Percentiles rank a stretch among this genome's conserved stretches.
Conservation (phyloP, 495 filamentous ascomycete species). For the Aspergillus sclerotioniger region DNA sequence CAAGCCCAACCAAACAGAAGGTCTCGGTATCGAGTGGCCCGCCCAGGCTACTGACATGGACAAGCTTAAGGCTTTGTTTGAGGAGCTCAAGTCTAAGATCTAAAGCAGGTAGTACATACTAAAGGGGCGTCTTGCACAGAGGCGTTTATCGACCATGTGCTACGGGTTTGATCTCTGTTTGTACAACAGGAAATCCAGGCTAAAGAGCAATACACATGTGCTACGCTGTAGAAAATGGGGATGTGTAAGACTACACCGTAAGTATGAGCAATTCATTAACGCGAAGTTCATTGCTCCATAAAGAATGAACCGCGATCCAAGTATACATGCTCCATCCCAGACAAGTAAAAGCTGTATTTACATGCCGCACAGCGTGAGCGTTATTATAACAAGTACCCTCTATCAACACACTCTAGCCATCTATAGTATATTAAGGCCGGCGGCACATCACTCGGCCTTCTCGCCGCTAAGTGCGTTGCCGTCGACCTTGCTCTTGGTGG, state of each 20-base stretch:
- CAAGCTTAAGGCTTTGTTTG: conserved; percentile 71
- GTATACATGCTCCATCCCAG: not conserved
- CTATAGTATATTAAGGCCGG: not conserved
- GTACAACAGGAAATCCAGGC: too few species aligned
- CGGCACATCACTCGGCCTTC: not conserved
- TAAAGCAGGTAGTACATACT: conserved; percentile 39
- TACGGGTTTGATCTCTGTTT: too few species aligned
- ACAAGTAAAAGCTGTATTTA: not conserved
- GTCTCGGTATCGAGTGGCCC: conserved; percentile 80
- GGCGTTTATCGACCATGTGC: not conserved
- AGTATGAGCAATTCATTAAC: too few species aligned
- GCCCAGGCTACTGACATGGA: conserved; percentile 75
- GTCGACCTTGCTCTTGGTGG: conserved; percentile 28
- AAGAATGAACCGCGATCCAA: not conserved
- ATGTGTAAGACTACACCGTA: too few species aligned
- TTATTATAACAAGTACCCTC: not conserved
- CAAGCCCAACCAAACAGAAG: conserved; percentile 85
- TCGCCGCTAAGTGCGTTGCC: conserved; percentile 11
- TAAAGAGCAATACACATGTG: too few species aligned
- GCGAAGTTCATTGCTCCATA: too few species aligned
- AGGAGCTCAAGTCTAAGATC: conserved; percentile 88
- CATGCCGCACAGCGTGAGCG: not conserved
- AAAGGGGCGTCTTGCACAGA: not conserved
- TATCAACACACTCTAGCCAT: conserved; percentile 5
- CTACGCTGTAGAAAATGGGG: too few species aligned